Conservation (phyloP, 768 basidiomycete species). For the Calocera viscosa region DNA sequence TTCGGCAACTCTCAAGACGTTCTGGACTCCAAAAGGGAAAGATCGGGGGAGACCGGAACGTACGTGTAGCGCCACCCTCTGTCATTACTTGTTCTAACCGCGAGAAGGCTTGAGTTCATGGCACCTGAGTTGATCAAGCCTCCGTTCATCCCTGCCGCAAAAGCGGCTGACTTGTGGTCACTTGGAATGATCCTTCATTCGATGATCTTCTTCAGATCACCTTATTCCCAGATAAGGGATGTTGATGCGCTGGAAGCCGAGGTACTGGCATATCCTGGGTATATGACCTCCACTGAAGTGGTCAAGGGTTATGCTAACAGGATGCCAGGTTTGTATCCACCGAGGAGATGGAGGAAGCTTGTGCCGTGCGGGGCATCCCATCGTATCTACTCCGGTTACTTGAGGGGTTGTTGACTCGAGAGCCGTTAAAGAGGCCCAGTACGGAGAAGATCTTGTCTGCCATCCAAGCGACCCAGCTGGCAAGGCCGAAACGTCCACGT, state of each 20-base stretch:
- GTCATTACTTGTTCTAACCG: not conserved
- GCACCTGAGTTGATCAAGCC: conserved; percentile 78
- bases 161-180: conserved; percentile 93
- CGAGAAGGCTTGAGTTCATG: conserved; percentile 62
- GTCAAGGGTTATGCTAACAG: not conserved
- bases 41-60: conserved; percentile 94
- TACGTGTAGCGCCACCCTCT: conserved; percentile 33
- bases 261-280: conserved; percentile 66
- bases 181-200: conserved; percentile 94
- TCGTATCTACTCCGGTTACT: not conserved
- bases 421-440: not conserved
- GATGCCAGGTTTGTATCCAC: not conserved
- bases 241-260: conserved; percentile 59
- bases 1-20: conserved; percentile 92
- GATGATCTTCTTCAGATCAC: conserved; percentile 78
- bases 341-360: not conserved
- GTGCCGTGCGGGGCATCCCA: not conserved
- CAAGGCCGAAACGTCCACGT: not conserved
- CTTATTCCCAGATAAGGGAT: conserved; percentile 62
- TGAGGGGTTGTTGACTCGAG: not conserved
- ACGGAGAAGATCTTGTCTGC: not conserved
- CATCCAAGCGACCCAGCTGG: not conserved
- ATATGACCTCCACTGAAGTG: conserved; percentile 15
- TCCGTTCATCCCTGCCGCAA: conserved; percentile 46
- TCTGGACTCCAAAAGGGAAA: conserved; percentile 50